Percentiles rank a stretch among this genome's conserved stretches.
These are phyloP conservation scores for Athelia psychrophila DNA, from an alignment of 1,284 basidiomycete genomes.

Conservation along the genomic window DNA sequence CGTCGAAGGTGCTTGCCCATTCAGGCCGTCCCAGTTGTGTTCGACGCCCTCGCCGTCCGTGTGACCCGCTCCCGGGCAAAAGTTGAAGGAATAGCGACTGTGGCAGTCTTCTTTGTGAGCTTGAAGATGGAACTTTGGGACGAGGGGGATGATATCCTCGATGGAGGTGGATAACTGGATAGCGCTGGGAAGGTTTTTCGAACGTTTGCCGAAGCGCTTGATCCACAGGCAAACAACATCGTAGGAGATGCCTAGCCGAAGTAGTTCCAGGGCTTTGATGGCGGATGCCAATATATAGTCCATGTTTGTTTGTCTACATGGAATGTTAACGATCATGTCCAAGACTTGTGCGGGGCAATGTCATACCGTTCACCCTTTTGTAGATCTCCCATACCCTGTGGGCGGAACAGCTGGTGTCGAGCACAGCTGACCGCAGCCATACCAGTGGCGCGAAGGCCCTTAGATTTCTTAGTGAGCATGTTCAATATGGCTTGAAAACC, in stretches of 20 bases:
- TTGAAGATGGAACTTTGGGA: slow-evolving; percentile 7
- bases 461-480: slow-evolving; percentile 13
- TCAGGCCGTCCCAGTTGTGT: slow-evolving; percentile 15
- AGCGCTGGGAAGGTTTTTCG: slow-evolving; percentile 1
- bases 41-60: slow-evolving; percentile 21
- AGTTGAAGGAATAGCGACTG: slow-evolving; percentile 14
- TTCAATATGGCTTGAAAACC: slow-evolving; percentile 13
- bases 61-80: slow-evolving; percentile 12
- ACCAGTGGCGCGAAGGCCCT: slow-evolving; percentile 10
- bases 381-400: slow-evolving; percentile 10
- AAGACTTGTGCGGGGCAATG: neutral
- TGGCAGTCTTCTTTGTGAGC: slow-evolving; percentile 12
- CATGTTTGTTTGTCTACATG: slow-evolving; percentile 16
- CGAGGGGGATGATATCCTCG: neutral
- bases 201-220: slow-evolving; percentile 7
- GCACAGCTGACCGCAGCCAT: slow-evolving; percentile 9
- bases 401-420: slow-evolving; percentile 8
- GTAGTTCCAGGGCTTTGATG: slow-evolving; percentile 1
- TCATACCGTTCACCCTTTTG: slow-evolving; percentile 17
- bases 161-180: too few relatives aligned
- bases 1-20: slow-evolving; percentile 10
- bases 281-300: slow-evolving; percentile 15
- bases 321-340: neutral
- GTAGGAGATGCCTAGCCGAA: slow-evolving; percentile 8
- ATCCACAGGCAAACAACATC: slow-evolving; percentile 12